Percentiles rank a stretch among this genome's conserved stretches.
Conservation (phyloP, 331 rosid genomes). For the Cucumis variabilis region DNA sequence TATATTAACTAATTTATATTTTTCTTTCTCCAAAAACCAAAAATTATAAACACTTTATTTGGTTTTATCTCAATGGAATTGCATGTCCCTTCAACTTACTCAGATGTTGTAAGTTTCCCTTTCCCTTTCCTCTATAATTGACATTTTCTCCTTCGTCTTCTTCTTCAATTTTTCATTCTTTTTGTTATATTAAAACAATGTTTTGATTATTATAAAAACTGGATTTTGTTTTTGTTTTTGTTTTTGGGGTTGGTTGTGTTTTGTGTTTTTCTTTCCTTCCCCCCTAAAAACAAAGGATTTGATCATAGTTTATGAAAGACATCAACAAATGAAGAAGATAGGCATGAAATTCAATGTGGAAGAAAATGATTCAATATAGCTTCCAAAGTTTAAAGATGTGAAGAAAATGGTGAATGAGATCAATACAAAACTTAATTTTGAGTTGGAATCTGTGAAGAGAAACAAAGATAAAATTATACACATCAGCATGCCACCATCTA, state of each 20-base stretch:
- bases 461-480: background rate
- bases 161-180: background rate
- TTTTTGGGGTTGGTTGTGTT: too few species aligned
- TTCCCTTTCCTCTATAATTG: background rate
- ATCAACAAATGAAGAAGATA: conserved; percentile 38
- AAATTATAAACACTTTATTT: background rate
- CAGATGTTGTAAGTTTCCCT: conserved; percentile 13
- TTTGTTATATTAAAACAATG: background rate
- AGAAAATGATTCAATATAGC: conserved; percentile 36
- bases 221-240: too few species aligned
- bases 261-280: background rate
- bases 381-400: conserved; percentile 39
- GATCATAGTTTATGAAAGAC: conserved; percentile 30
- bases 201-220: too few species aligned
- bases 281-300: background rate
- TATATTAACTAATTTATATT: background rate
- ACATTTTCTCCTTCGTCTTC: background rate
- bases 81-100: background rate
- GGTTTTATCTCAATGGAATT: conserved; percentile 7
- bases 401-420: conserved; percentile 34
- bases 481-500: too few species aligned
- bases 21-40: background rate
- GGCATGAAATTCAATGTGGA: conserved; percentile 34
- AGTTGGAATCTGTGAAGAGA: conserved; percentile 15
- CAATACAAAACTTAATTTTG: background rate